Evolutionary conservation across 495 filamentous ascomycete genomes (phyloP).

Genomic region (Tuber brumale): DNA sequence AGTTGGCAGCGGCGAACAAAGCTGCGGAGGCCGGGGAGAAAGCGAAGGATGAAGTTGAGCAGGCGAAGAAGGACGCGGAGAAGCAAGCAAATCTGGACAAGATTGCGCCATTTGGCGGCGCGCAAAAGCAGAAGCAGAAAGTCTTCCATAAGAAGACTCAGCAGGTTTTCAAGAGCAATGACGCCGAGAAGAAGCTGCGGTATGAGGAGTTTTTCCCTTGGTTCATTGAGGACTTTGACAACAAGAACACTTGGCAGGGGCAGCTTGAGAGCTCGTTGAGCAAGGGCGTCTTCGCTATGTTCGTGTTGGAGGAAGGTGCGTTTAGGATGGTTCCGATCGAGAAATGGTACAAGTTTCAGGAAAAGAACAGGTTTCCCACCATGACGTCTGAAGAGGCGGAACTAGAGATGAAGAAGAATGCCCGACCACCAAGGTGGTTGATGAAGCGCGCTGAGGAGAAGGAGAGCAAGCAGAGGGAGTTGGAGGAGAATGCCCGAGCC

Average conservation of each 20-base stretch:
- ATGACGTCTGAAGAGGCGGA: constrained; percentile 81
- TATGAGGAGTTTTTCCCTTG: constrained; percentile 95
- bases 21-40: constrained; percentile 53
- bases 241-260: constrained; percentile 87
- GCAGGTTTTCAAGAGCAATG: constrained; percentile 57
- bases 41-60: constrained; percentile 62
- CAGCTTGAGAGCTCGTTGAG: constrained; percentile 80
- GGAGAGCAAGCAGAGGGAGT: constrained; percentile 50
- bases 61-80: constrained; percentile 72
- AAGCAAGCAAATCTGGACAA: constrained; percentile 75
- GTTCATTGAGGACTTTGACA: constrained; percentile 94
- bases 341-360: constrained; percentile 88
- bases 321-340: constrained; percentile 88
- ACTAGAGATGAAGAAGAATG: constrained; percentile 65
- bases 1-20: constrained; percentile 48
- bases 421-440: constrained; percentile 68
- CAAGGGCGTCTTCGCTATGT: constrained; percentile 63
- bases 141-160: constrained; percentile 73
- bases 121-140: constrained; percentile 55
- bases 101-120: constrained; percentile 67
- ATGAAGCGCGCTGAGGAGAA: constrained; percentile 57
- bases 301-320: constrained; percentile 58
- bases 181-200: constrained; percentile 74
- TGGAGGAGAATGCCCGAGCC: constrained; percentile 45
- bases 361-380: constrained; percentile 74